Conservation (phyloP, 139 green algal species). For the Chlamydomonas eustigma region DNA sequence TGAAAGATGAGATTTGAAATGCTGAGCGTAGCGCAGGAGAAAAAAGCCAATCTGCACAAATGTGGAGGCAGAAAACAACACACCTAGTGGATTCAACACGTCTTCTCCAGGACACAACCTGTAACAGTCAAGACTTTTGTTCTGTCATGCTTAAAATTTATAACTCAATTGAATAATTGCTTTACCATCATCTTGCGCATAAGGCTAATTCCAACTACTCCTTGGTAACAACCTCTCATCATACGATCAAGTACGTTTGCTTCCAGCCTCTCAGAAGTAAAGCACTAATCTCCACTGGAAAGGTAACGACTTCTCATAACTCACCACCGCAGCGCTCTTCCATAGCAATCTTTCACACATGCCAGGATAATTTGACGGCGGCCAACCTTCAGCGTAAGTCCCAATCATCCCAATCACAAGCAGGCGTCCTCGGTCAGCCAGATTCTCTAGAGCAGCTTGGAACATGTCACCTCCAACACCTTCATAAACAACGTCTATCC, state of each 20-base stretch:
- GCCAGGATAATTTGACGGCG: conserved; percentile 33
- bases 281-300: too few species aligned
- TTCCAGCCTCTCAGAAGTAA: too few species aligned
- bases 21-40: conserved; percentile 52
- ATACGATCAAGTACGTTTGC: too few species aligned
- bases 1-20: conserved; percentile 43
- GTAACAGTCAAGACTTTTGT: not conserved
- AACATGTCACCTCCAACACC: conserved; percentile 76
- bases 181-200: too few species aligned
- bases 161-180: too few species aligned
- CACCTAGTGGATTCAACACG: too few species aligned
- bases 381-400: conserved; percentile 37
- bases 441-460: conserved; percentile 42
- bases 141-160: too few species aligned
- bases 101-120: too few species aligned
- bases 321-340: conserved; percentile 54
- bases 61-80: too few species aligned
- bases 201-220: too few species aligned
- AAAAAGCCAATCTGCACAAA: conserved; percentile 82
- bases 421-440: conserved; percentile 60
- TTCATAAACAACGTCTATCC: conserved; percentile 70
- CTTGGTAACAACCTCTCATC: too few species aligned
- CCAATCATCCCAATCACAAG: conserved; percentile 77
- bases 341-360: conserved; percentile 77
- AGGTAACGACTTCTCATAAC: too few species aligned